Evolutionary conservation across 768 basidiomycete genomes (phyloP), one percentile per base, ranked within the genome.

Genomic region (Vararia minispora): DNA sequence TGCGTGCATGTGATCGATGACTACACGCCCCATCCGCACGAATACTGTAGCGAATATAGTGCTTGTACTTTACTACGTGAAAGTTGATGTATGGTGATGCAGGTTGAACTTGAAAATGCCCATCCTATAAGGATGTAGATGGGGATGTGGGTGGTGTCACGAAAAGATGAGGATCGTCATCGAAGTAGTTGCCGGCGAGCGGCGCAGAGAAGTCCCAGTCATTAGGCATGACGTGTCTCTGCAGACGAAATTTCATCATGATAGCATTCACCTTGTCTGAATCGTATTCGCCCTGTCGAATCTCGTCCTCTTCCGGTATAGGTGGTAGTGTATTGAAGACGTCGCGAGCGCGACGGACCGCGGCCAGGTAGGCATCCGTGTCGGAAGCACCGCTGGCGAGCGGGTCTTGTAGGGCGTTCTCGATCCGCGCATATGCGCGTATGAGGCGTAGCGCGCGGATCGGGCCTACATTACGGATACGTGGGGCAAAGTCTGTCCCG

Each of bases 401-500:
- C n/a, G n/a, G n/a, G n/a, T n/a, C n/a, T 43, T 69, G 62, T 14
- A 91, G 57, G 23, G 89, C 64, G 5, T 64, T 59, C 55, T 90
- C 87, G 47, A 94, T 90, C 6, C 71, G 67, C 4, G 76, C 75
- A 52, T 89, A 60, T 46, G 72, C 62, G 35, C 68, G 70, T 35
- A 94, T 85, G 45, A 83, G 73, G 48, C 76, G 77, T 50, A 87
- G 74, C 1, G 88, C 88, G 2, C 76, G 77, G 0, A 62, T 52
- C 1, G 90, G 89, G 1, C 91, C 91, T 1, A 94, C 64, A 43
- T 80, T 77, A 40, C 73, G 81, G 42, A 95, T 84, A 4, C 91
- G 76, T 32, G 79, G 74, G 0, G 86, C 80, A 49, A 94, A 92
- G 58, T 95, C 91, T 2, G 90, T 94, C 9, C 91, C 91, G 8